Evolutionary conservation across 176 grass and related monocot genomes (phyloP), one percentile per base, ranked within the genome.

Genomic region (Bromus sterilis): DNA sequence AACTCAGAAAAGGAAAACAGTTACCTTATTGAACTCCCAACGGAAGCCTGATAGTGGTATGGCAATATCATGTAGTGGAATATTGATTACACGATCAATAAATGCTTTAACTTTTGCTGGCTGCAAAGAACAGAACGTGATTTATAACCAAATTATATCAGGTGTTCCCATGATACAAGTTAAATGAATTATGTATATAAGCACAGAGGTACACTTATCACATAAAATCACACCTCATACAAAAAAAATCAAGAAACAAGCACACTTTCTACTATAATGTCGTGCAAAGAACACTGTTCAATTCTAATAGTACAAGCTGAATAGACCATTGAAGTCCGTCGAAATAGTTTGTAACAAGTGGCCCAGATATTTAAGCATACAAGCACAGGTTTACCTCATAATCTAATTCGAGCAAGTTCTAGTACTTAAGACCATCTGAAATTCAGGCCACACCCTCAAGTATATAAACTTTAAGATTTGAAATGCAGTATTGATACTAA

Each of bases 21-120:
- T 83, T 64, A 93, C 96, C 96, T 99, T 99, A 84, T 81, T 95
- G 78, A 93, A 99, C 48, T 95, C 96, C 96, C 96, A 99, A 24
- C 48, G 84, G 84, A 99, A 99, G 72, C 86, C 90, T 25, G 93
- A 99, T 46, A 99, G 89, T 76, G 96, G 96, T 88, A 99, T 99
- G 23, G 96, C 96, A 35, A 99, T 95, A 64, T 99, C 96, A 93
- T 91, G 92, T 86, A 95, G 86, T 39, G 96, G 96, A 87, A 89
- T 93, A 56, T 89, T 95, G 76, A 99, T 91, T 75, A 99, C 96
- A 71, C 96, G 84, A 53, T 99, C 93, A 74, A 99, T 99, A 89
- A 99, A 99, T 33, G 89, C 87, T 91, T 99, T 99, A 56, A 99
- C 93, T 66, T 95, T 95, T 74, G 90, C 86, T 69, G 96, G 93